phyloP scores from a whole-genome alignment of 305 asterid species.

The Lippia alba region DNA sequence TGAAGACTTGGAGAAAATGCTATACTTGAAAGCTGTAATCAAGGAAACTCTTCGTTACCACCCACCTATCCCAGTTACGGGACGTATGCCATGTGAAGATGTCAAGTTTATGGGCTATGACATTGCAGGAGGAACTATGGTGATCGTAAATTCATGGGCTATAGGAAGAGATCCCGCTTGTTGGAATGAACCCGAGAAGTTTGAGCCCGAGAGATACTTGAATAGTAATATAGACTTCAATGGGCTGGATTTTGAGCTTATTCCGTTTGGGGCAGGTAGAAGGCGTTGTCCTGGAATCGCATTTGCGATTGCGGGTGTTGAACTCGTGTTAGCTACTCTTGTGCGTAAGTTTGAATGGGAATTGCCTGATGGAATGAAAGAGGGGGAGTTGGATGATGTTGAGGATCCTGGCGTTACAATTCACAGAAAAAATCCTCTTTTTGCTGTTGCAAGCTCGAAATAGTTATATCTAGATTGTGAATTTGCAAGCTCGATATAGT shows the following conservation, averaged over 20 bases:
- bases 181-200: neutral
- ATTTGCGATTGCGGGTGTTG: neutral
- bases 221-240: neutral
- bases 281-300: neutral
- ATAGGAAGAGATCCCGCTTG: neutral
- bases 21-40: neutral
- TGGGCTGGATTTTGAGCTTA: neutral
- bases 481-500: no score
- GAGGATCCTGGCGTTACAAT: neutral
- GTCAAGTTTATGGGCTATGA: neutral
- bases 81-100: neutral
- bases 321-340: neutral
- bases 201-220: neutral
- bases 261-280: neutral
- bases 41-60: neutral
- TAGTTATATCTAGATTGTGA: neutral
- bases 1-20: neutral
- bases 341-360: neutral
- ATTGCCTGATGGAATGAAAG: neutral
- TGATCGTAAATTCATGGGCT: neutral
- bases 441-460: neutral
- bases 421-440: neutral
- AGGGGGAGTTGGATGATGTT: neutral
- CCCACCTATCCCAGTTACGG: neutral
- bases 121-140: neutral